A percentile compares a stretch with the other conserved stretches of the same genome.
These are phyloP conservation scores for Candida tetrigidarum DNA, from an alignment of 1,139 yeast genomes.

Conservation along the genomic window DNA sequence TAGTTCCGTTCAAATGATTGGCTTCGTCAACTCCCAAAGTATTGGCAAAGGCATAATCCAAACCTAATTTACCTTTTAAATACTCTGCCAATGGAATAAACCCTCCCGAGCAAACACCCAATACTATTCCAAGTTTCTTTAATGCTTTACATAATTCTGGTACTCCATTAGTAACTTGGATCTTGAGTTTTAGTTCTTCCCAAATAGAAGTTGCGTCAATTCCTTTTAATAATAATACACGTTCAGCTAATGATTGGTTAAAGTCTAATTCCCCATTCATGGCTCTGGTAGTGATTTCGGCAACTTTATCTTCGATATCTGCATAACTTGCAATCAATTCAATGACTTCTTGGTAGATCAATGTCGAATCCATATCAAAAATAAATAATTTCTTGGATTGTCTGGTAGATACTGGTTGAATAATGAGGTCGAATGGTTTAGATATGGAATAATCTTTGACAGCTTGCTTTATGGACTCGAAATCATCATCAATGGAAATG, in stretches of 20 bases:
- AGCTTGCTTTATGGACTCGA: constrained; percentile 7
- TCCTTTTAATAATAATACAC: constrained; percentile 82
- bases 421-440: constrained; percentile 32
- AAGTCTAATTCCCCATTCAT: constrained; percentile 98
- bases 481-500: constrained; percentile 11
- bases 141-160: constrained; percentile 66
- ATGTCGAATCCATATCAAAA: constrained; percentile 98
- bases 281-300: constrained; percentile 83
- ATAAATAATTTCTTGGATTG: constrained; percentile 69
- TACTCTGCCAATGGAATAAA: constrained; percentile 85
- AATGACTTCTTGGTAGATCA: constrained; percentile 95
- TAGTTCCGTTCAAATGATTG: constrained; percentile 57
- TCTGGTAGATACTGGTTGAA: constrained; percentile 38
- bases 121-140: constrained; percentile 61
- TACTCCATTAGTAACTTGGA: constrained; percentile 84
- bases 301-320: constrained; percentile 35
- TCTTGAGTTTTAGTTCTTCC: constrained; percentile 73
- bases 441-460: constrained; percentile 20
- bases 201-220: constrained; percentile 74
- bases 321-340: constrained; percentile 81
- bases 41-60: constrained; percentile 93
- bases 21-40: constrained; percentile 56
- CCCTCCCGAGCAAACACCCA: constrained; percentile 95
- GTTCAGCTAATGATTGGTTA: constrained; percentile 72
- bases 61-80: constrained; percentile 66